Conservation (phyloP, 179 eudicot genomes). For the Spinacia oleracea region DNA sequence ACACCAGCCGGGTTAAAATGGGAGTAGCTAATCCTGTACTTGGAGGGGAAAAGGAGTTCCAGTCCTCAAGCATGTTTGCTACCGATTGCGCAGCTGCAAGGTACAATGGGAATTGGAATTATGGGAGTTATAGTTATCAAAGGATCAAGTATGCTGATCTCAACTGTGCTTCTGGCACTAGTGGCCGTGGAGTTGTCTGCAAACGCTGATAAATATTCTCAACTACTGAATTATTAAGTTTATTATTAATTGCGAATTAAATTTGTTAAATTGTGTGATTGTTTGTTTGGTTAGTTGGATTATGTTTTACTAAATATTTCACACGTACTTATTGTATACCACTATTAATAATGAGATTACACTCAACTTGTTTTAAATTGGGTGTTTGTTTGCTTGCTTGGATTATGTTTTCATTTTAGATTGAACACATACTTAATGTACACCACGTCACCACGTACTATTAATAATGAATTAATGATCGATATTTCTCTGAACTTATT, state of each 20-base stretch:
- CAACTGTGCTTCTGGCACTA: conserved; percentile 45
- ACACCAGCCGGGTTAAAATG: conserved; percentile 61
- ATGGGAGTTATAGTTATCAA: conserved; percentile 10
- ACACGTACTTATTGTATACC: background rate
- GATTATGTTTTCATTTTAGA: no score
- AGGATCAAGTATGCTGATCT: conserved; percentile 37
- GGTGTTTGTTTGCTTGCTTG: no score
- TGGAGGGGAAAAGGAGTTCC: conserved; percentile 60
- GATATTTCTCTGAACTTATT: no score
- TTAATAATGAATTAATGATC: no score
- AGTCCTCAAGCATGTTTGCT: conserved; percentile 48
- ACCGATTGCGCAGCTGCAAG: conserved; percentile 56
- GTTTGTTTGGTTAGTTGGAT: background rate
- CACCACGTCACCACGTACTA: no score
- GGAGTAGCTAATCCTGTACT: conserved; percentile 61
- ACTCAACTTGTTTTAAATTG: no score
- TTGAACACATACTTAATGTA: no score
- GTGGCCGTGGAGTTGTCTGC: conserved; percentile 68
- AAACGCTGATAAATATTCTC: conserved; percentile 32
- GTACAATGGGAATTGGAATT: conserved; percentile 27
- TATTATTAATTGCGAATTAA: background rate
- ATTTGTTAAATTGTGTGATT: background rate
- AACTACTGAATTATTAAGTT: background rate
- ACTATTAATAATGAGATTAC: background rate
- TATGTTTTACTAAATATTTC: background rate